These are phyloP conservation scores for Teunomyces pallodes DNA, from an alignment of 805 yeast species.

Conservation along the genomic window DNA sequence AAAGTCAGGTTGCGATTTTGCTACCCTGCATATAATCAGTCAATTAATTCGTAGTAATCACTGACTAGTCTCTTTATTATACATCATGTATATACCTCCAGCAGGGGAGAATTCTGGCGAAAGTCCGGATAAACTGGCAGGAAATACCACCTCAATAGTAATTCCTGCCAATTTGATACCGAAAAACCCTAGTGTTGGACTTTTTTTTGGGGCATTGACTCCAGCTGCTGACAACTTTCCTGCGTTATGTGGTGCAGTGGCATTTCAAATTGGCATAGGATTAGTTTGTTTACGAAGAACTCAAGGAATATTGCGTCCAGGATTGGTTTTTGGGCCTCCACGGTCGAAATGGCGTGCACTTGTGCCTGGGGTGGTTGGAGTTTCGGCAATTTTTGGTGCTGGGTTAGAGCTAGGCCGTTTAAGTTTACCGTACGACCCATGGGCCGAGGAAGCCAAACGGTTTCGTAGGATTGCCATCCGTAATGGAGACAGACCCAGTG, in stretches of 20 bases:
- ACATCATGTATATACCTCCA: slow-evolving; percentile 40
- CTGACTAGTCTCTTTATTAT: slow-evolving; percentile 5
- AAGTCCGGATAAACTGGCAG: slow-evolving; percentile 1
- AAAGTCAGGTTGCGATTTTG: no score
- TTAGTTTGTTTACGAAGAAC: slow-evolving; percentile 21
- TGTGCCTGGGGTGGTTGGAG: slow-evolving; percentile 33
- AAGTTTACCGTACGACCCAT: slow-evolving; percentile 54
- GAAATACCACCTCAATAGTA: slow-evolving; percentile 3
- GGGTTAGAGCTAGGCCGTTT: slow-evolving; percentile 57
- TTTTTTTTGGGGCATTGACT: slow-evolving; percentile 63
- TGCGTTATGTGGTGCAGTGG: slow-evolving; percentile 53
- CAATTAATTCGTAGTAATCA: neutral
- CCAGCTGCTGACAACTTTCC: slow-evolving; percentile 66
- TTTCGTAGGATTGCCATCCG: slow-evolving; percentile 51
- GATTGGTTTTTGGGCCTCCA: neutral
- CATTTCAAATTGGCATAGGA: slow-evolving; percentile 54
- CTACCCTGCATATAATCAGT: neutral
- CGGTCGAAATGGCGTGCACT: slow-evolving; percentile 11
- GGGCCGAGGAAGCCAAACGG: slow-evolving; percentile 63
- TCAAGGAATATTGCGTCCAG: slow-evolving; percentile 12
- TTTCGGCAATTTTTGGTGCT: slow-evolving; percentile 49
- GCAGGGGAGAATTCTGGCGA: slow-evolving; percentile 14
- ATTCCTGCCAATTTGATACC: slow-evolving; percentile 4
- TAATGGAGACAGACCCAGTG: slow-evolving; percentile 47
- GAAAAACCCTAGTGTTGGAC: slow-evolving; percentile 14